Conservation (phyloP, 345 rosid genomes). For the Alliaria petiolata region DNA sequence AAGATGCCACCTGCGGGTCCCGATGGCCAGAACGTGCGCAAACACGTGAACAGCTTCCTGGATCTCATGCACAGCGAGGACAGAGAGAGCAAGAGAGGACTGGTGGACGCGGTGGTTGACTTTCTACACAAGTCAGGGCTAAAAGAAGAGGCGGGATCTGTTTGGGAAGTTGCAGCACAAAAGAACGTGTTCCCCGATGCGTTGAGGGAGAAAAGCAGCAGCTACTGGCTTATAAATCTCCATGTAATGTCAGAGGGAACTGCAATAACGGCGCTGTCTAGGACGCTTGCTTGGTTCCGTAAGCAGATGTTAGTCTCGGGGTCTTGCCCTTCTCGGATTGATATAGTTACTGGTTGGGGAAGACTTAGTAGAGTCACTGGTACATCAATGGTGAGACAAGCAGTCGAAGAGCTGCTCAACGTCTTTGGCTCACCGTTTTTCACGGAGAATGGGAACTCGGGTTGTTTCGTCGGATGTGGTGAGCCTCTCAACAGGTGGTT, state of each 20-base stretch:
- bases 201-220: constrained; percentile 65
- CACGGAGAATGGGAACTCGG: constrained; percentile 75
- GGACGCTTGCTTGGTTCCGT: constrained; percentile 91
- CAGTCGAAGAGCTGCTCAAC: constrained; percentile 71
- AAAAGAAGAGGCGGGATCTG: constrained; percentile 89
- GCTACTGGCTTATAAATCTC: constrained; percentile 90
- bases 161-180: constrained; percentile 89
- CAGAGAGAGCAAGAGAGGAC: constrained; percentile 96
- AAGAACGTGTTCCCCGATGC: constrained; percentile 86
- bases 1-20: constrained; percentile 83
- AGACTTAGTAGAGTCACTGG: constrained; percentile 90
- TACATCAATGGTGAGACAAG: constrained; percentile 72
- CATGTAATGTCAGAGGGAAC: constrained; percentile 99
- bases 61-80: constrained; percentile 93
- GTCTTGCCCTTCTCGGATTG: constrained; percentile 62
- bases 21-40: constrained; percentile 82
- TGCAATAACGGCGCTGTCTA: constrained; percentile 72
- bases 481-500: constrained; percentile 76
- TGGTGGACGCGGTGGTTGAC: constrained; percentile 82
- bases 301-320: constrained; percentile 67
- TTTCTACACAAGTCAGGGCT: constrained; percentile 90
- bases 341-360: constrained; percentile 97
- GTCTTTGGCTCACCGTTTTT: constrained; percentile 78
- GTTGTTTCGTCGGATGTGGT: constrained; percentile 88
- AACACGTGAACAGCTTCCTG: constrained; percentile 69